phyloP scores from a whole-genome alignment of 192 early-diverging fungal genomes.

The Coemansia sp. region DNA sequence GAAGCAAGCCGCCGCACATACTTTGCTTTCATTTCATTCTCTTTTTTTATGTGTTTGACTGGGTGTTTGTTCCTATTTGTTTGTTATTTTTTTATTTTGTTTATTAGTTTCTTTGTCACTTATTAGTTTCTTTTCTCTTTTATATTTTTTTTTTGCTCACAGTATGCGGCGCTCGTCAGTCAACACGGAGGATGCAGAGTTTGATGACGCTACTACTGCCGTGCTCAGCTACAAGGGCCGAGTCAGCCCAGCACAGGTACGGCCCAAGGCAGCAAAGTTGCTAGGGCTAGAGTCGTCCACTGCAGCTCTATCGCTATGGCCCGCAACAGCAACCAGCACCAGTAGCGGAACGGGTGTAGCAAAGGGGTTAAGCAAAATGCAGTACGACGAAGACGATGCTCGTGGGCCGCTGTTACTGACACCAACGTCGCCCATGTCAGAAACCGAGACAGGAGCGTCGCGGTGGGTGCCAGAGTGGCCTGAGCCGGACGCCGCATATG shows the following conservation, averaged over 20 bases:
- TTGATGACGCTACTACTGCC: not conserved
- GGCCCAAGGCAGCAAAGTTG: conserved; percentile 47
- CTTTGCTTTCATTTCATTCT: not conserved
- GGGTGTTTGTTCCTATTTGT: not conserved
- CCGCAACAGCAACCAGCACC: not conserved
- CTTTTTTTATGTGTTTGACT: not conserved
- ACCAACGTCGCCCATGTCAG: conserved; percentile 16
- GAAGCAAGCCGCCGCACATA: not conserved
- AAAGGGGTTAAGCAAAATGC: not conserved
- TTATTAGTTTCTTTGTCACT: not conserved
- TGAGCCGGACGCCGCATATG: conserved; percentile 35
- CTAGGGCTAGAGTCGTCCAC: conserved; percentile 29
- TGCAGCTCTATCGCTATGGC: not conserved
- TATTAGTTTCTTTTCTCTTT: not conserved
- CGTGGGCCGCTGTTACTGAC: conserved; percentile 21
- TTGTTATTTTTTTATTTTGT: conserved; percentile 3
- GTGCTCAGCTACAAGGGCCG: not conserved
- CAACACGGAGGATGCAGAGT: not conserved
- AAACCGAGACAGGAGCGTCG: conserved; percentile 7
- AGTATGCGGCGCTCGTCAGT: conserved; percentile 13
- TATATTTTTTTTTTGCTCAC: not conserved
- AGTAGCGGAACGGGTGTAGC: not conserved
- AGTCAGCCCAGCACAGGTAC: not conserved
- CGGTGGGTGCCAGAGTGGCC: conserved; percentile 45
- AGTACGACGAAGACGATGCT: conserved; percentile 3